phyloP scores from a whole-genome alignment of 768 basidiomycete species.

The Epithele typhae region DNA sequence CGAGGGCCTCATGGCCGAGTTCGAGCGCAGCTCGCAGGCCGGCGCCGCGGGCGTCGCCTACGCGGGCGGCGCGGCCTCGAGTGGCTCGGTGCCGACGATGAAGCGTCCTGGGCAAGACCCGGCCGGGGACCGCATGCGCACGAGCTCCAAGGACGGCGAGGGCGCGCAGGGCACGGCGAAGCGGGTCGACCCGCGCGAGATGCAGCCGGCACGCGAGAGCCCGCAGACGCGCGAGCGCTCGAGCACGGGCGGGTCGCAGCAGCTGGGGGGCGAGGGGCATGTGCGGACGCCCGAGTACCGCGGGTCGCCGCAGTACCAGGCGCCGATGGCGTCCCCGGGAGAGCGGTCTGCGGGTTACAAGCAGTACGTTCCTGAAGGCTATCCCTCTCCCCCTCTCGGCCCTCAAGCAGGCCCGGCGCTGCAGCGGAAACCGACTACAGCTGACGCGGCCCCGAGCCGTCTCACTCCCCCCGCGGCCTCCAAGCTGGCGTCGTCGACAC shows the following conservation, averaged over 20 bases:
- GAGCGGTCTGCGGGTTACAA: slow-evolving; percentile 43
- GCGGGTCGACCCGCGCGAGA: slow-evolving; percentile 17
- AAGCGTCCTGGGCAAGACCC: slow-evolving; percentile 34
- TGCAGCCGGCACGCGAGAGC: slow-evolving; percentile 34
- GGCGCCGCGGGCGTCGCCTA: slow-evolving; percentile 42
- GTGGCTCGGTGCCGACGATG: slow-evolving; percentile 16
- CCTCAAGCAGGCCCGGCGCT: slow-evolving; percentile 17
- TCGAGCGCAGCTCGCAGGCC: slow-evolving; percentile 46
- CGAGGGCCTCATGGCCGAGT: slow-evolving; percentile 64
- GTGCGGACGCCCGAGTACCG: slow-evolving; percentile 47
- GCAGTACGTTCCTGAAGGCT: slow-evolving; percentile 35
- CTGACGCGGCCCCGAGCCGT: slow-evolving; percentile 8
- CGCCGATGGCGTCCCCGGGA: slow-evolving; percentile 43
- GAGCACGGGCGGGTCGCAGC: slow-evolving; percentile 36
- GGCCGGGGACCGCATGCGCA: slow-evolving; percentile 49
- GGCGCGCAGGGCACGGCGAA: slow-evolving; percentile 19
- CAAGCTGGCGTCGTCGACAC: slow-evolving; percentile 35
- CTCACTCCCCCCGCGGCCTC: slow-evolving; percentile 31
- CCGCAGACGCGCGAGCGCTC: slow-evolving; percentile 30
- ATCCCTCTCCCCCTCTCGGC: slow-evolving; percentile 8
- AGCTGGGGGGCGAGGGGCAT: slow-evolving; percentile 17
- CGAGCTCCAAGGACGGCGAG: slow-evolving; percentile 54
- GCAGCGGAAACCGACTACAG: slow-evolving; percentile 3
- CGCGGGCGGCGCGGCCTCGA: slow-evolving; percentile 42
- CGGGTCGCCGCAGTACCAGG: slow-evolving; percentile 37